phyloP scores from a whole-genome alignment of 768 basidiomycete species.

The Auricularia cornea region DNA sequence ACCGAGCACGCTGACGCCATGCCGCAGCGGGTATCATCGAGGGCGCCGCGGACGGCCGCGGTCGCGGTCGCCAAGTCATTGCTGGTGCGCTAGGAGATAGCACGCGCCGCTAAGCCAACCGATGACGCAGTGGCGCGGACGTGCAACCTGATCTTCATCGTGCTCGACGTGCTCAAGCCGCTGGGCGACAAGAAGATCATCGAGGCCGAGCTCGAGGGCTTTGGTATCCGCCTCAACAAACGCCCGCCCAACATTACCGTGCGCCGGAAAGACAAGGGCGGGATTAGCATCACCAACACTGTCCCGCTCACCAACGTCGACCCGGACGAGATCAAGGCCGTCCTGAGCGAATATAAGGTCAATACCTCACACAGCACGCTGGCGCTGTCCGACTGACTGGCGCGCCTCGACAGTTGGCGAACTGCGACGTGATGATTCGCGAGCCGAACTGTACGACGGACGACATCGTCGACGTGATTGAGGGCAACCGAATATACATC shows the following conservation, averaged over 20 bases:
- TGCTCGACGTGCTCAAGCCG: conserved; percentile 97
- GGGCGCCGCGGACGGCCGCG: conserved; percentile 92
- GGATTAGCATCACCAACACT: conserved; percentile 91
- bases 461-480: conserved; percentile 94
- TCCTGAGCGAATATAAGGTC: conserved; percentile 89
- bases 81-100: conserved; percentile 49
- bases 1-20: conserved; percentile 10
- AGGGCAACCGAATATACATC: conserved; percentile 95
- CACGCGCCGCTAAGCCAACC: background rate
- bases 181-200: conserved; percentile 90
- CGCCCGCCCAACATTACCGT: conserved; percentile 80
- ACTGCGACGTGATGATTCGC: conserved; percentile 86
- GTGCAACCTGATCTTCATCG: conserved; percentile 97
- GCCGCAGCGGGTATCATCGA: conserved; percentile 88
- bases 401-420: conserved; percentile 33
- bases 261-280: conserved; percentile 79
- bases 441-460: conserved; percentile 89
- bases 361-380: too few relatives aligned
- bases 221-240: conserved; percentile 95
- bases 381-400: background rate
- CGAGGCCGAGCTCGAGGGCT: conserved; percentile 92
- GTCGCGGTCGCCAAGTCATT: conserved; percentile 91
- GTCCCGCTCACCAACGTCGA: conserved; percentile 94
- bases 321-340: conserved; percentile 91
- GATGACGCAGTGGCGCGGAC: conserved; percentile 75